Evolutionary conservation across 306 rosid species (phyloP), one percentile per base, ranked within the genome.

Genomic region (Medicago lupulina): DNA sequence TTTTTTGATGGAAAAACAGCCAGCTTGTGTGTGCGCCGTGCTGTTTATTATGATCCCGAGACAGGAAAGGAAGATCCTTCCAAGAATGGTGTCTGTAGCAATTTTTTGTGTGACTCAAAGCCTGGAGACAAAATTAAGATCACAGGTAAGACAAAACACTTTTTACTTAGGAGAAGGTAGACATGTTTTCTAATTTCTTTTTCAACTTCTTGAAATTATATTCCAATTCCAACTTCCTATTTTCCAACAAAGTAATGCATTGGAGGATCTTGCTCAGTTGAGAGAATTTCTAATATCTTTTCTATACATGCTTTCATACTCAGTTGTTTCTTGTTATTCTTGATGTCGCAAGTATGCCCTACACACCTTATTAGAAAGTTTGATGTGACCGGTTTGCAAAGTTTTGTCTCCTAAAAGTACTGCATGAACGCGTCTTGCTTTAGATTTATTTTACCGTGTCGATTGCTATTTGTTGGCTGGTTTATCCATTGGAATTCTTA

Each of bases 1-100:
- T 61, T 2, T 77, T 92, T 92, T 64, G 96, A 95, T 83, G 97
- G 99, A 39, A 92, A 83, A 82, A 95, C 99, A 63, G 94, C 97
- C 70, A 95, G 99, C 79, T 89, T 95, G 70, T 95, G 99, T 44
- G 97, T 95, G 46, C 97, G 99, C 4, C 97, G 97, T 74, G 97
- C 99, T 79, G 89, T 95, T 76, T 95, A 90, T 80, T 89, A 92
- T 80, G 96, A 95, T 81, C 93, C 93, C 5, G 96, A 89, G 75
- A 95, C 97, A 12, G 93, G 99, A 73, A 90, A 89, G 76, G 99
- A 95, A 86, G 97, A 92, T 82, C 93, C 93, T 58, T 87, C 91
- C 51, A 95, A 90, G 86, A 85, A 46, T 74, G 99, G 97, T n/a
- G 62, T 89, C n/a, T 92, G 99, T 81, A 95, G 97, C 86, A 95